A percentile compares a stretch with the other conserved stretches of the same genome.
Conservation (phyloP, 345 rosid species). For the Raphanus sativus region DNA sequence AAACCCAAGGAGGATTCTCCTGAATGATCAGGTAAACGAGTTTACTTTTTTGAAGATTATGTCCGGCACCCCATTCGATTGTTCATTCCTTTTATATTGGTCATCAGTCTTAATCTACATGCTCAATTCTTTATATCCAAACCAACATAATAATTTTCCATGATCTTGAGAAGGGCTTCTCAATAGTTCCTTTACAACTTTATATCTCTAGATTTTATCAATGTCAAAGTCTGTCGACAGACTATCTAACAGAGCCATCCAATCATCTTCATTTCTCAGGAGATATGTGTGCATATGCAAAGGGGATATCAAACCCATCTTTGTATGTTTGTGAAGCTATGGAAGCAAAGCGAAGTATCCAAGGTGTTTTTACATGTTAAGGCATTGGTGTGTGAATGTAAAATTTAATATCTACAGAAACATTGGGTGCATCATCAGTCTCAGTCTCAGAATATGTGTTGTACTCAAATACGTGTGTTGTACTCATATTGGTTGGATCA, state of each 20-base stretch:
- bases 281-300: not conserved
- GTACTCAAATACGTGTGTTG: not conserved
- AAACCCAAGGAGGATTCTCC: conserved; percentile 58
- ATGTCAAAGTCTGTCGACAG: not conserved
- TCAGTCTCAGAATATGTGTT: not conserved
- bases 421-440: conserved; percentile 17
- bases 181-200: not conserved
- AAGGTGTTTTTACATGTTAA: conserved; percentile 1
- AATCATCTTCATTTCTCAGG: conserved; percentile 18
- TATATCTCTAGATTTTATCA: not conserved
- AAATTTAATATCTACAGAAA: conserved; percentile 15
- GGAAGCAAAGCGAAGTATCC: conserved; percentile 24
- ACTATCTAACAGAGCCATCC: not conserved
- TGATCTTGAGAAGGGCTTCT: not conserved
- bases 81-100: not conserved
- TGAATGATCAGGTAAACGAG: conserved; percentile 40
- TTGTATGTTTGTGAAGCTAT: conserved; percentile 15
- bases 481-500: not conserved
- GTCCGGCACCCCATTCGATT: not conserved
- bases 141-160: not conserved
- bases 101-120: conserved; percentile 1
- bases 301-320: conserved; percentile 11
- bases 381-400: conserved; percentile 25
- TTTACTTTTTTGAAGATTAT: conserved; percentile 11
- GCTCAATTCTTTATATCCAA: not conserved